These are phyloP conservation scores for Cardamine resedifolia DNA, from an alignment of 345 rosid species.

Conservation along the genomic window DNA sequence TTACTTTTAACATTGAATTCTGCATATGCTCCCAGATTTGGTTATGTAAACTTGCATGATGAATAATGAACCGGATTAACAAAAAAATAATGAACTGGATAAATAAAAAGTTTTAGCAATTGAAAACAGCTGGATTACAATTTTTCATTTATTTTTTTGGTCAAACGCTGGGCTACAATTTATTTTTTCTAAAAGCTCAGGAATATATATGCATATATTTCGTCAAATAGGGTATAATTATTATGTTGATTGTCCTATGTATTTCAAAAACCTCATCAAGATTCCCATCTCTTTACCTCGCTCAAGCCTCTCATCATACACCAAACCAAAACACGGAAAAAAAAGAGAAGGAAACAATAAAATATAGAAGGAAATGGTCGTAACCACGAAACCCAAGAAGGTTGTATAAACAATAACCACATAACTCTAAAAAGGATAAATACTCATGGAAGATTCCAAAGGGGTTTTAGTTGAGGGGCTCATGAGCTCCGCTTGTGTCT, in stretches of 20 bases:
- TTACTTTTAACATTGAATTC: not conserved
- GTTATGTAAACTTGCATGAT: not conserved
- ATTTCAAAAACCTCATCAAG: slow-evolving; percentile 25
- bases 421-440: slow-evolving; percentile 14
- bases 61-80: not conserved
- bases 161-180: not conserved
- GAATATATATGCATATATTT: no score
- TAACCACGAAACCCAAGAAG: slow-evolving; percentile 25
- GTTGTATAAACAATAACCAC: slow-evolving; percentile 21
- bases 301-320: slow-evolving; percentile 35
- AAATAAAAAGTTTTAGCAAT: not conserved
- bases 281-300: slow-evolving; percentile 9
- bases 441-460: slow-evolving; percentile 10
- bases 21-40: not conserved
- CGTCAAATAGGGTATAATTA: not conserved
- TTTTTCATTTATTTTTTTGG: not conserved
- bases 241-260: not conserved
- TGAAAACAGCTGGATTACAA: not conserved
- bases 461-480: slow-evolving; percentile 21
- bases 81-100: not conserved
- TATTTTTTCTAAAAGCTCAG: not conserved
- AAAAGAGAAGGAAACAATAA: not conserved
- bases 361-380: slow-evolving; percentile 2
- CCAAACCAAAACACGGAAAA: slow-evolving; percentile 12
- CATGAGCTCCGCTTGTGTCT: slow-evolving; percentile 35